Evolutionary conservation across 768 basidiomycete genomes (phyloP).

Genomic region (Pleurotus eryngii): DNA sequence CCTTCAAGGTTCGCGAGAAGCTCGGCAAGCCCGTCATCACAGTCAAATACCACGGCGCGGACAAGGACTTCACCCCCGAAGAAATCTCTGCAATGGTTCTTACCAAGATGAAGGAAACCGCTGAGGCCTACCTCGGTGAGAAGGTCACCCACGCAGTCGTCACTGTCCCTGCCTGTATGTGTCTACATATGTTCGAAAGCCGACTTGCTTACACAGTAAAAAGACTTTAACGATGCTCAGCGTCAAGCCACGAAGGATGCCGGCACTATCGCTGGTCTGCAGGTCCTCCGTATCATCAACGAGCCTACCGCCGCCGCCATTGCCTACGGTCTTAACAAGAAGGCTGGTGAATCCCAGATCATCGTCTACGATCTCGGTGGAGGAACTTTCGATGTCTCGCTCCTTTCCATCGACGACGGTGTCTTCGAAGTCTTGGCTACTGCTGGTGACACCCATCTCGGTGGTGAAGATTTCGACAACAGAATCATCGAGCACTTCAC

Average conservation of each 20-base stretch:
- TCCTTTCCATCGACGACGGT: slow-evolving; percentile 91
- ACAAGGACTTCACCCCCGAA: slow-evolving; percentile 85
- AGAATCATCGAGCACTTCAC: slow-evolving; percentile 86
- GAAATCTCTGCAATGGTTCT: slow-evolving; percentile 96
- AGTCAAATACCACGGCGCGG: slow-evolving; percentile 76
- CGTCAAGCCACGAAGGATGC: slow-evolving; percentile 99
- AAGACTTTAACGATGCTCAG: slow-evolving; percentile 98
- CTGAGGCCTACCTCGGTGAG: slow-evolving; percentile 94
- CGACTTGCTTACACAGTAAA: slow-evolving; percentile 5
- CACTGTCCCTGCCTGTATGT: slow-evolving; percentile 91
- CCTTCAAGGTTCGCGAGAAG: slow-evolving; percentile 79
- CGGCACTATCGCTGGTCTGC: slow-evolving; percentile 90
- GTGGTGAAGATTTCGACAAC: slow-evolving; percentile 96
- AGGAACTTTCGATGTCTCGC: slow-evolving; percentile 98
- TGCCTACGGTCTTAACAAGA: slow-evolving; percentile 98
- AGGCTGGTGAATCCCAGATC: slow-evolving; percentile 89
- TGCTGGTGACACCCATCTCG: slow-evolving; percentile 91
- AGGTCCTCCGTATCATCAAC: slow-evolving; percentile 96
- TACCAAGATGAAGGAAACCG: slow-evolving; percentile 98
- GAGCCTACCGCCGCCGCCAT: slow-evolving; percentile 97
- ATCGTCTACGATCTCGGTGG: slow-evolving; percentile 98
- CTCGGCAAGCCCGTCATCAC: slow-evolving; percentile 76
- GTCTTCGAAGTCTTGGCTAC: slow-evolving; percentile 90
- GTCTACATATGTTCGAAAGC: background rate
- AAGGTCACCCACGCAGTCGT: slow-evolving; percentile 97